These are phyloP conservation scores for Verticillium isaacii DNA, from an alignment of 2,329 filamentous ascomycete species.

Conservation along the genomic window DNA sequence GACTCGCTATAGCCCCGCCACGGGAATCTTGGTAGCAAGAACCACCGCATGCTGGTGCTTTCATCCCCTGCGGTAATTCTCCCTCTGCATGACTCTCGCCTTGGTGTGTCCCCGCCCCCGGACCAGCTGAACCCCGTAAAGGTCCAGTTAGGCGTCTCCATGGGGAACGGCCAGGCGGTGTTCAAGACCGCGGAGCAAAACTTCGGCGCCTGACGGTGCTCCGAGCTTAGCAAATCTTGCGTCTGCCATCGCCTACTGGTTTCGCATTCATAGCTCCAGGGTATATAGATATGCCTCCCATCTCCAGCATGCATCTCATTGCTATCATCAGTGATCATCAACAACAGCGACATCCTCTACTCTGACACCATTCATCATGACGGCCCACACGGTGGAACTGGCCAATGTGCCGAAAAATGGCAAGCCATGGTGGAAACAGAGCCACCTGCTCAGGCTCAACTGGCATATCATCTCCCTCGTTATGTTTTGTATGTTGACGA, in stretches of 20 bases:
- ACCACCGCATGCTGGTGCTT: no score
- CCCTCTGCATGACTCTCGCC: no score
- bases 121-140: not conserved
- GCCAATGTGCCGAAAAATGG: slow-evolving; percentile 15
- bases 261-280: not conserved
- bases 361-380: not conserved
- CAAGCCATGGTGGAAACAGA: slow-evolving; percentile 34
- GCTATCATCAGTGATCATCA: not conserved
- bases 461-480: slow-evolving; percentile 28
- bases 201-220: not conserved
- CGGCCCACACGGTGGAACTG: not conserved
- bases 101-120: not conserved
- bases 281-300: not conserved
- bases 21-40: no score
- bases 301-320: not conserved
- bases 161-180: not conserved
- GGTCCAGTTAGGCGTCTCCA: not conserved
- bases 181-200: not conserved
- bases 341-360: not conserved
- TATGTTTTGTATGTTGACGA: slow-evolving; percentile 14
- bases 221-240: not conserved
- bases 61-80: no score
- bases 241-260: not conserved
- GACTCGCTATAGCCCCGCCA: no score
- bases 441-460: slow-evolving; percentile 38